Percentiles rank a stretch among this genome's conserved stretches.
phyloP scores from a whole-genome alignment of 2,329 filamentous ascomycete genomes.

The Aspergillus proliferans region DNA sequence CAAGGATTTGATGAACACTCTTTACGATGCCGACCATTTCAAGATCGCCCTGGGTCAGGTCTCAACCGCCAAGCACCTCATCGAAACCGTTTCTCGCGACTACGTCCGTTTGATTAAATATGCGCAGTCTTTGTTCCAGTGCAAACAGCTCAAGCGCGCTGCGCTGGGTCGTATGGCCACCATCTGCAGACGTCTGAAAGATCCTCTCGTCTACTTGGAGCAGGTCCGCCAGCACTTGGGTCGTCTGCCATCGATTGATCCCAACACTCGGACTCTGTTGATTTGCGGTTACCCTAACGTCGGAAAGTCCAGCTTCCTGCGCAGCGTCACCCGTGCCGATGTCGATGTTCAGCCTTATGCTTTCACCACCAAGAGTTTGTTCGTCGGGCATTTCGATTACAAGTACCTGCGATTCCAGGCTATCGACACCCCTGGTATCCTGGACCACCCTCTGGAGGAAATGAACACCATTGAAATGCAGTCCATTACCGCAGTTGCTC shows the following conservation, averaged over 20 bases:
- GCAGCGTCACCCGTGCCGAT: constrained; percentile 86
- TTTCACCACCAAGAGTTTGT: constrained; percentile 95
- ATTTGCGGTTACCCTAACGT: constrained; percentile 98
- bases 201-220: constrained; percentile 90
- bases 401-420: constrained; percentile 87
- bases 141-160: constrained; percentile 96
- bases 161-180: constrained; percentile 97
- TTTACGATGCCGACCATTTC: constrained; percentile 98
- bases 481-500: constrained; percentile 93
- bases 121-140: constrained; percentile 93
- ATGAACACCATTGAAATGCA: constrained; percentile 99
- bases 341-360: constrained; percentile 97
- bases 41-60: constrained; percentile 93
- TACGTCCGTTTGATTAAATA: constrained; percentile 97
- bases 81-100: constrained; percentile 92
- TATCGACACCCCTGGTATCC: constrained; percentile 96
- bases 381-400: constrained; percentile 96
- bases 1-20: constrained; percentile 87
- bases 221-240: constrained; percentile 95
- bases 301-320: constrained; percentile 93
- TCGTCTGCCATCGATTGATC: constrained; percentile 96
- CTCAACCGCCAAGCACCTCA: constrained; percentile 90
- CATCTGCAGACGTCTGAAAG: constrained; percentile 88
- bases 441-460: constrained; percentile 95
- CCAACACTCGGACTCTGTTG: constrained; percentile 89